These are phyloP conservation scores for Copromyces sp. DNA, from an alignment of 495 filamentous ascomycete genomes.

Conservation along the genomic window DNA sequence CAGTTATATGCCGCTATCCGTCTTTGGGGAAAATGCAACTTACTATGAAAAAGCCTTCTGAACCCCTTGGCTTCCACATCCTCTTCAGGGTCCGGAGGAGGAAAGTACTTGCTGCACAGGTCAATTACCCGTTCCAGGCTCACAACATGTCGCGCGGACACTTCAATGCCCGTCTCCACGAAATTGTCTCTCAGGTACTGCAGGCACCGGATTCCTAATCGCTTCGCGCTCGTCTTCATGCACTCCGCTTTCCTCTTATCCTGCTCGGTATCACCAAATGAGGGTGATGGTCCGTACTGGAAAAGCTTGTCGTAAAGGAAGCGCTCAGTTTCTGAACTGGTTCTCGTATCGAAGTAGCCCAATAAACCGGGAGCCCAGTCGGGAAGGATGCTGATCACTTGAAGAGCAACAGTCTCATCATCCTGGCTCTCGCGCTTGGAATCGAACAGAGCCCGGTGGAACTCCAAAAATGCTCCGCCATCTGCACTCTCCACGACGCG, in stretches of 20 bases:
- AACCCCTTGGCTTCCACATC: conserved; percentile 27
- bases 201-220: conserved; percentile 35
- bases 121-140: conserved; percentile 33
- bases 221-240: conserved; percentile 23
- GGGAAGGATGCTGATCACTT: conserved; percentile 30
- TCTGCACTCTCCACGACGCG: conserved; percentile 28
- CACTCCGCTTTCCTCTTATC: conserved; percentile 13
- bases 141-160: conserved; percentile 30
- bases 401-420: conserved; percentile 2
- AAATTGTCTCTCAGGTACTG: conserved; percentile 38
- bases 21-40: conserved; percentile 9
- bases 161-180: conserved; percentile 26
- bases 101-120: conserved; percentile 31
- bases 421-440: conserved; percentile 6
- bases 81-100: conserved; percentile 26
- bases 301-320: conserved; percentile 50
- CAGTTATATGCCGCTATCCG: not conserved
- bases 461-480: conserved; percentile 33
- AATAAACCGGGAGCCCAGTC: conserved; percentile 61
- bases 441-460: conserved; percentile 28
- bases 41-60: conserved; percentile 30
- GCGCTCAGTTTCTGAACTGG: conserved; percentile 44
- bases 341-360: conserved; percentile 45
- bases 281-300: conserved; percentile 23
- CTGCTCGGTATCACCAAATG: conserved; percentile 17